Base-by-base conservation (phyloP, 345 rosid species). In the Heritiera fomes region DNA sequence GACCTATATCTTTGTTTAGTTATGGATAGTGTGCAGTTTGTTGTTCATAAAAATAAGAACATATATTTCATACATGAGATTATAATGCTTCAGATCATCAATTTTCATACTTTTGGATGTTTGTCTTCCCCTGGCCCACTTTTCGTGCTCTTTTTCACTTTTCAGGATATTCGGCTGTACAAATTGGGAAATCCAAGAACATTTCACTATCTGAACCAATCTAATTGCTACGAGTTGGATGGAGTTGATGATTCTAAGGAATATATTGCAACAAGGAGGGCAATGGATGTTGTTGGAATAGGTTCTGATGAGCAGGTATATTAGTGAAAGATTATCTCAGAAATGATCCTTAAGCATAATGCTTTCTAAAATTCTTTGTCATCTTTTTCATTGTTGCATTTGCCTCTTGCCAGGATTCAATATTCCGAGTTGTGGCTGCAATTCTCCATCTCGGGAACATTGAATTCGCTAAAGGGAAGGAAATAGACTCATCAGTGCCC, bases 241-340 rank as follows among this genome's bases (percentile, higher is more conserved):
- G 89, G 90, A 53, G 43, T 94, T 78, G 91, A 94, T 87, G 98
- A 94, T 78, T 87, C 91, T 9, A 88, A 94, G 87, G 99, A 96
- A 73, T 94, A 96, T 77, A 66, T 80, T 65, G 94, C 90, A 58
- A 96, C 99, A 47, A 91, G 90, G 84, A 91, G 84, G 84, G 99
- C 99, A 15, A 94, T 96, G 99, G 99, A 96, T 80, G 82, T 94
- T 75, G 98, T 96, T 30, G 99, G 99, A 71, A 96, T 96, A 70
- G 86, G 88, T 87, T 73, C 91, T 56, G 89, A 89, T 32, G 98
- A 96, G 84, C 99, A 96, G 99, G 99, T 93, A 83, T 49, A 11
- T 64, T 17, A n/a, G 11, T 47, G 20, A 59, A 72, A 79, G 65
- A 72, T 70, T 46, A 50, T 85, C 84, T 49, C 20, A 40, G 15